Evolutionary conservation across 805 yeast genomes (phyloP).

Genomic region (Candida tammaniensis): DNA sequence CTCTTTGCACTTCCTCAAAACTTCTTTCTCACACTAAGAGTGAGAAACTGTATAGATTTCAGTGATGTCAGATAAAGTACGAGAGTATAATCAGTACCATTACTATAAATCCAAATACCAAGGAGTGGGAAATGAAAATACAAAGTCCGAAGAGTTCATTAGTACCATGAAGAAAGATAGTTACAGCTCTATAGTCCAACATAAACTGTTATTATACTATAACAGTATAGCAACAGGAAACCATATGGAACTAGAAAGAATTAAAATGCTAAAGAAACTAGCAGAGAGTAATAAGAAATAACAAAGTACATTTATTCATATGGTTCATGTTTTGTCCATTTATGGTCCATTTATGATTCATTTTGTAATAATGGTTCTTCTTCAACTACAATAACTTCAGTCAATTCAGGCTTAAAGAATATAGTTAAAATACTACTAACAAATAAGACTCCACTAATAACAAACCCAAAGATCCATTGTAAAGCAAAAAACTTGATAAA

Average conservation of each 20-base stretch:
- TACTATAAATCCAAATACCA: constrained; percentile 50
- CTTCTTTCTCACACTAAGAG: too few relatives aligned
- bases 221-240: constrained; percentile 51
- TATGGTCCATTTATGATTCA: background rate
- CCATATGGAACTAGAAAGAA: constrained; percentile 27
- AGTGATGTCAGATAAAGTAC: constrained; percentile 40
- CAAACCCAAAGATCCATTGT: constrained; percentile 83
- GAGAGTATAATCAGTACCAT: constrained; percentile 34
- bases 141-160: constrained; percentile 67
- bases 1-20: too few relatives aligned
- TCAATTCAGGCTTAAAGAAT: constrained; percentile 16
- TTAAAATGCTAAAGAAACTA: constrained; percentile 34
- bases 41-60: background rate
- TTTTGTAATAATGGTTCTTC: constrained; percentile 7
- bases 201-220: constrained; percentile 52
- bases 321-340: background rate
- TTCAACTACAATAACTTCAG: constrained; percentile 12
- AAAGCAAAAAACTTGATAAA: constrained; percentile 67
- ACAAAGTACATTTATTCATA: background rate
- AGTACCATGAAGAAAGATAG: constrained; percentile 67
- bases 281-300: constrained; percentile 15
- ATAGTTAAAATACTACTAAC: constrained; percentile 48
- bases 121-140: constrained; percentile 76
- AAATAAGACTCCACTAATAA: constrained; percentile 58
- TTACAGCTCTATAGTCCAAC: constrained; percentile 58